Evolutionary conservation across 768 basidiomycete species (phyloP).

Genomic region (Albatrellus ellisii): DNA sequence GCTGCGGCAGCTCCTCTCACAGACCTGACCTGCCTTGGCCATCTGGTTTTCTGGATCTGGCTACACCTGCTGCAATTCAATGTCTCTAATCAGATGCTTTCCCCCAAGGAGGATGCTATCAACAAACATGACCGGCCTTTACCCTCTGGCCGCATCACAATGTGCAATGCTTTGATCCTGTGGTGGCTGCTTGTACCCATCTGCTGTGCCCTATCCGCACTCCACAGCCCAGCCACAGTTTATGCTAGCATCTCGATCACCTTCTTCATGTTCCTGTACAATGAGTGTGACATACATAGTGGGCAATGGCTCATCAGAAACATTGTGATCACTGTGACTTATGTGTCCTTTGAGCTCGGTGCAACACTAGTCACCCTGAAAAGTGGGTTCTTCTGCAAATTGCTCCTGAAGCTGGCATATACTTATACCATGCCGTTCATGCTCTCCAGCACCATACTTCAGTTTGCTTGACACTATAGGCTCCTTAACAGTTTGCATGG

Average conservation of each 20-base stretch:
- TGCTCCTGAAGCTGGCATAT: no score
- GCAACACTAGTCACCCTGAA: no score
- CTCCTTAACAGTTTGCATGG: no score
- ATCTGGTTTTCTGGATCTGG: constrained; percentile 19
- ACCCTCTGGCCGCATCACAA: constrained; percentile 20
- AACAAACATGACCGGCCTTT: constrained; percentile 22
- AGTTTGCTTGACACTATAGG: no score
- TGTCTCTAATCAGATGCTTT: constrained; percentile 20
- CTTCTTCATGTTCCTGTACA: constrained; percentile 15
- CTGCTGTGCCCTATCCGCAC: constrained; percentile 15
- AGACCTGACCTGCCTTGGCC: constrained; percentile 5
- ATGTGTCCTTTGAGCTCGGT: constrained; percentile 25
- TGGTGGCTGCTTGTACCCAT: constrained; percentile 19
- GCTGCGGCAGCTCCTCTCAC: constrained; percentile 5
- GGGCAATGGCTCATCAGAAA: constrained; percentile 26
- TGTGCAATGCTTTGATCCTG: constrained; percentile 12
- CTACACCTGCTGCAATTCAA: constrained; percentile 19
- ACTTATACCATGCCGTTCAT: no score
- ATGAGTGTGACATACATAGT: constrained; percentile 15
- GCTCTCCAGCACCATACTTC: no score
- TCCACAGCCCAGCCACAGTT: constrained; percentile 9
- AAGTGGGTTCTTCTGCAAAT: no score
- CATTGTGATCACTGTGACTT: constrained; percentile 23
- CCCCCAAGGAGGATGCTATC: constrained; percentile 16
- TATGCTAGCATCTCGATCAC: constrained; percentile 13